phyloP scores from a whole-genome alignment of 805 yeast species.

The Kazachstania martiniae region DNA sequence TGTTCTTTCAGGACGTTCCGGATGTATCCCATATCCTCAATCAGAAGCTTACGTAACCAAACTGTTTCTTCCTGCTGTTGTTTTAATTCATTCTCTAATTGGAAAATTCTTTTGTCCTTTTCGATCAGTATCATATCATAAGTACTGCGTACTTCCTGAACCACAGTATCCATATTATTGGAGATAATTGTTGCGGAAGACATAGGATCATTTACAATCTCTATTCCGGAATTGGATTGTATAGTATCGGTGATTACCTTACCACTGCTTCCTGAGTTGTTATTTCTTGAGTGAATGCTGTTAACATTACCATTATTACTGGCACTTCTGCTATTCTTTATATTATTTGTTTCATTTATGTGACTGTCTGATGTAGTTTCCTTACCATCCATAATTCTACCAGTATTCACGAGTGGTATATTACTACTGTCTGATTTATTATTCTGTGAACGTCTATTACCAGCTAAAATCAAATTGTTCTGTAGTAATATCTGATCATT shows the following conservation, averaged over 20 bases:
- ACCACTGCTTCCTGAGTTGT: background rate
- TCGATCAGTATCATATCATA: conserved; percentile 12
- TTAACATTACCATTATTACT: background rate
- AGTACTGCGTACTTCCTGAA: conserved; percentile 4
- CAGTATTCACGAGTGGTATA: no score
- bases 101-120: conserved; percentile 13
- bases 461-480: no score
- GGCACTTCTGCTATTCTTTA: no score
- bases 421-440: no score
- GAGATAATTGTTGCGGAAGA: no score
- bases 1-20: conserved; percentile 10
- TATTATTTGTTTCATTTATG: no score
- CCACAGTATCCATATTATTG: no score
- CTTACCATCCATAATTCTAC: background rate
- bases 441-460: no score
- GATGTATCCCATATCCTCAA: conserved; percentile 19
- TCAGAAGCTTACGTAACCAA: conserved; percentile 16
- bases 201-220: conserved; percentile 1
- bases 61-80: conserved; percentile 14
- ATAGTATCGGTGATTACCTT: no score
- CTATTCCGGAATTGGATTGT: no score
- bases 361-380: background rate
- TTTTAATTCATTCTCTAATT: conserved; percentile 14
- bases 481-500: no score
- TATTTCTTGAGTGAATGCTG: background rate